A percentile compares a stretch with the other conserved stretches of the same genome.
phyloP scores from a whole-genome alignment of 805 yeast species.

The Alloascoidea hylecoeti region DNA sequence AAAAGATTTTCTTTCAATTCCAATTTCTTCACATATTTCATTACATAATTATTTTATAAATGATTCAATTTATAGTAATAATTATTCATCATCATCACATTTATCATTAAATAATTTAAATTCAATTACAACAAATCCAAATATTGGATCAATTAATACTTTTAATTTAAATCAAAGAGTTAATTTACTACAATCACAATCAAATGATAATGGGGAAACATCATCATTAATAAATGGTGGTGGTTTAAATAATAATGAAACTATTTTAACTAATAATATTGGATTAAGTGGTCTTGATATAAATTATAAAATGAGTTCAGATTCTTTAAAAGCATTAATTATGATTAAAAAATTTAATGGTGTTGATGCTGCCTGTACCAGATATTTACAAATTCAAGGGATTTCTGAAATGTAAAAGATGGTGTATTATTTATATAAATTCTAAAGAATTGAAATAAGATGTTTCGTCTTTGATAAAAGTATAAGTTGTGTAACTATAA shows the following conservation, averaged over 20 bases:
- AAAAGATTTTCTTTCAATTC: not conserved
- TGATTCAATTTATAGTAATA: not conserved
- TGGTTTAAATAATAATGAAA: not conserved
- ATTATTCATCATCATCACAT: not conserved
- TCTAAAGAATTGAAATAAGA: too few relatives aligned
- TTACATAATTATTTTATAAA: not conserved
- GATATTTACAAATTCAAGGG: constrained; percentile 1
- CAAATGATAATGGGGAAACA: not conserved
- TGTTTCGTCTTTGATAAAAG: too few relatives aligned
- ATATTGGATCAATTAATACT: not conserved
- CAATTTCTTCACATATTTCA: not conserved
- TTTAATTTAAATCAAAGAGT: too few relatives aligned
- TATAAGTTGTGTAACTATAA: too few relatives aligned
- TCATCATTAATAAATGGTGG: not conserved
- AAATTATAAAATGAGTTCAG: not conserved
- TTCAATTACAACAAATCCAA: not conserved
- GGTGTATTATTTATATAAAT: too few relatives aligned
- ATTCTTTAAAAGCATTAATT: not conserved
- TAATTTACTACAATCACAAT: too few relatives aligned
- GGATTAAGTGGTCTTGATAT: not conserved
- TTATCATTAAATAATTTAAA: not conserved
- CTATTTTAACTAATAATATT: not conserved
- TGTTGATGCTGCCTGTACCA: not conserved
- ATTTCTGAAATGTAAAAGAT: not conserved
- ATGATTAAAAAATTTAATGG: not conserved